Conservation (phyloP, 1,139 yeast genomes). For the Taphrina sp. region DNA sequence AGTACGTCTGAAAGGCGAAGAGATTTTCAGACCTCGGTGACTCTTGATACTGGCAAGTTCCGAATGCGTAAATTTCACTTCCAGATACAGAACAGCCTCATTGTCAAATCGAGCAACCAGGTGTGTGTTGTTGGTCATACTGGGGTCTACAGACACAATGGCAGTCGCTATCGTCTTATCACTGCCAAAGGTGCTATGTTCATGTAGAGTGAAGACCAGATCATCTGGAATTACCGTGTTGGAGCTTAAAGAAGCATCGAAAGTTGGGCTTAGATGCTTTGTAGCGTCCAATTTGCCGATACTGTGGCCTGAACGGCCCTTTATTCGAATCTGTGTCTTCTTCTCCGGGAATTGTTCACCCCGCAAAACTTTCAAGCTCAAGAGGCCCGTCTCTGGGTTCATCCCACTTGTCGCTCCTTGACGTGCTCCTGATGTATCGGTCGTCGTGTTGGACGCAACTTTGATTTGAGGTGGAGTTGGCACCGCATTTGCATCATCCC, state of each 20-base stretch:
- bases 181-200: constrained; percentile 74
- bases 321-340: not conserved
- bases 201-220: constrained; percentile 59
- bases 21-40: not conserved
- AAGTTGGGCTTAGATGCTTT: not conserved
- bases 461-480: not conserved
- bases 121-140: not conserved
- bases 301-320: not conserved
- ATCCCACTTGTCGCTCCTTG: not conserved
- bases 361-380: not conserved
- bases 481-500: not conserved
- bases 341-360: constrained; percentile 5
- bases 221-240: constrained; percentile 62
- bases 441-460: not conserved
- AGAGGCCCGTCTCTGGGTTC: not conserved
- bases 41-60: constrained; percentile 4
- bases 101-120: constrained; percentile 3
- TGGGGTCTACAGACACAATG: constrained; percentile 40
- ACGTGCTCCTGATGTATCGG: not conserved
- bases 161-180: constrained; percentile 64
- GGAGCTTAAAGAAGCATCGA: constrained; percentile 51
- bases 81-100: not conserved
- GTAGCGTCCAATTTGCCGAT: constrained; percentile 3
- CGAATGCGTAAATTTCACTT: not conserved
- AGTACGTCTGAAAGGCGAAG: constrained; percentile 3